These are phyloP conservation scores for Dryas alaskensis DNA, from an alignment of 306 rosid species.

Conservation along the genomic window DNA sequence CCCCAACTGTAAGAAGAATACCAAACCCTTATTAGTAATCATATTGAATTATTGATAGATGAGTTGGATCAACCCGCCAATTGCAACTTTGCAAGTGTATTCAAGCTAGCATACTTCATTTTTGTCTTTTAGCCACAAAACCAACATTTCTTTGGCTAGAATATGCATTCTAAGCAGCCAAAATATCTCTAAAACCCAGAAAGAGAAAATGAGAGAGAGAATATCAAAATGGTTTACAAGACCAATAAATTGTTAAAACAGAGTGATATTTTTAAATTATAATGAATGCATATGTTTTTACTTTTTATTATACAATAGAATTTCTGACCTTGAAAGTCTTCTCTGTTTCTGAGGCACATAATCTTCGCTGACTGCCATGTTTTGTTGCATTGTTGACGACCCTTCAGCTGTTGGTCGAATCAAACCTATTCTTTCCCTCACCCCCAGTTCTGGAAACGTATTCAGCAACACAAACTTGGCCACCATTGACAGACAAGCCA, in stretches of 20 bases:
- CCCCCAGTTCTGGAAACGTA: slow-evolving; percentile 25
- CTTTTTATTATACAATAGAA: neutral
- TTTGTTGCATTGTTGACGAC: neutral
- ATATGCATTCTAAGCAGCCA: no score
- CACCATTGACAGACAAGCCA: slow-evolving; percentile 36
- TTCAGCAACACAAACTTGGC: slow-evolving; percentile 42
- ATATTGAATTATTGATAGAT: no score
- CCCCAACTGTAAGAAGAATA: neutral
- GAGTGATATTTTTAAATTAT: neutral
- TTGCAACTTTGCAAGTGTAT: no score
- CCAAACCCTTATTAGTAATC: neutral
- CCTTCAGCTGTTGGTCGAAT: slow-evolving; percentile 4
- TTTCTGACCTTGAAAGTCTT: neutral
- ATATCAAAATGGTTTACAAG: no score
- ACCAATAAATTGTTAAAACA: no score
- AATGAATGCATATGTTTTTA: neutral
- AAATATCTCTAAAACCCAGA: no score
- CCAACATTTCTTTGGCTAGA: no score
- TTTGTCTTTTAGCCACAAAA: no score
- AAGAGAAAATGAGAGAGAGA: no score
- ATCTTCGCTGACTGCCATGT: neutral
- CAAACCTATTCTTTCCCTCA: slow-evolving; percentile 5
- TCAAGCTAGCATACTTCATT: no score
- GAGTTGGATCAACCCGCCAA: no score
- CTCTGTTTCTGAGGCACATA: neutral